Base-by-base conservation (phyloP, 306 rosid genomes). In the Myrica gale region DNA sequence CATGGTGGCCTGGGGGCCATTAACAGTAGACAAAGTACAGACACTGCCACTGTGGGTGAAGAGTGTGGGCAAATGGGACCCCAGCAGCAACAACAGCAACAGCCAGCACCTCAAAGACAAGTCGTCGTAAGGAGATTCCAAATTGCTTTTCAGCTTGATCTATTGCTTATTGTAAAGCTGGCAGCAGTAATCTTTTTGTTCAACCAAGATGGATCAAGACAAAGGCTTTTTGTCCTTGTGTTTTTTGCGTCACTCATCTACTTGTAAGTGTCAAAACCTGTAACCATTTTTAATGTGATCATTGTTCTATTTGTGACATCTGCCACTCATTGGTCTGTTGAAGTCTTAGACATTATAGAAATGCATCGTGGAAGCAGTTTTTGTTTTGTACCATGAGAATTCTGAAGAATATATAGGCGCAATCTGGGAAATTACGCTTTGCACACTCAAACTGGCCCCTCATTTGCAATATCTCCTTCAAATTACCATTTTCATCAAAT, bases 131-230 rank as follows among this genome's bases (percentile, higher is more conserved):
- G 97, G 85, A 89, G 97, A 74, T 95, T 95, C 83, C 99, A 90
- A 67, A 89, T 95, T 79, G 96, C 95, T 39, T 85, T 95, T 84
- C 99, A 89, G 86, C 89, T 95, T 75, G 99, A 95, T 85, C 82
- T 91, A 82, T 72, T 92, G 74, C 97, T 95, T 62, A 92, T 95
- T 82, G 42, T 92, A 79, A 95, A 95, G 88, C 96, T 95, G 80
- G 97, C 97, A 66, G 97, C 97, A 73, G 96, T 95, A 60, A 88
- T 95, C 77, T 91, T 89, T 82, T 80, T 95, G 83, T 93, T 95
- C 88, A 89, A 92, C 83, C 99, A 95, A 92, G 97, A 95, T 82
- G 99, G 97, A 63, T 95, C 99, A 23, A 88, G 92, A 78, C 97
- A 95, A 81, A 90, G 96, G 91, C 95, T 92, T 77, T 41, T 78